These are phyloP conservation scores for Axilococcus clingmanii DNA, from an alignment of 139 green algal genomes.

Conservation along the genomic window DNA sequence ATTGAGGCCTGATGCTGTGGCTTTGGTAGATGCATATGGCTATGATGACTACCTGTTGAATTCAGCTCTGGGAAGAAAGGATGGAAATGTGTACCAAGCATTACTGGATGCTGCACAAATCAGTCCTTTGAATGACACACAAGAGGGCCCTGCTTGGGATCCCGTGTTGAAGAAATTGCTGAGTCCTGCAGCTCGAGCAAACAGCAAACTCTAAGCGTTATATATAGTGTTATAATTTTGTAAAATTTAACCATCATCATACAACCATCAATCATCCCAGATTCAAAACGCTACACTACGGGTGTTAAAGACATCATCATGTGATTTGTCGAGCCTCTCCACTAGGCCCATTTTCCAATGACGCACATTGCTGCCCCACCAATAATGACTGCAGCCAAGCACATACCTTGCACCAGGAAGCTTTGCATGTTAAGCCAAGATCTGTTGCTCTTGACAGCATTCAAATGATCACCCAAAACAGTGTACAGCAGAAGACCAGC, in stretches of 20 bases:
- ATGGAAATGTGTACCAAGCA: conserved; percentile 73
- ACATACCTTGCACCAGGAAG: not conserved
- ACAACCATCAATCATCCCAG: too few relatives aligned
- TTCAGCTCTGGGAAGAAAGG: conserved; percentile 56
- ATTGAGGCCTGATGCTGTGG: conserved; percentile 71
- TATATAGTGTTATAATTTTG: too few relatives aligned
- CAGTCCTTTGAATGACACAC: conserved; percentile 71
- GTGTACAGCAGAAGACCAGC: conserved; percentile 57
- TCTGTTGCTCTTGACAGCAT: conserved; percentile 14
- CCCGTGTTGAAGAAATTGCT: conserved; percentile 54
- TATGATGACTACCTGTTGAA: conserved; percentile 76
- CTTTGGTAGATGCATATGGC: conserved; percentile 74
- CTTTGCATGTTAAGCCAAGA: conserved; percentile 5
- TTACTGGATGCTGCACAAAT: conserved; percentile 61
- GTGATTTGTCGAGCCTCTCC: too few relatives aligned
- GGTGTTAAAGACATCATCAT: too few relatives aligned
- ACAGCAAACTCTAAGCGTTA: not conserved
- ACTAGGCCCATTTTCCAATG: conserved; percentile 18
- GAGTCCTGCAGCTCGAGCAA: conserved; percentile 5
- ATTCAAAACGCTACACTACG: too few relatives aligned
- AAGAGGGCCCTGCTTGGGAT: conserved; percentile 76
- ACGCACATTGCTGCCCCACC: conserved; percentile 16
- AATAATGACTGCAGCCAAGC: conserved; percentile 12
- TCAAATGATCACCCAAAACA: conserved; percentile 46
- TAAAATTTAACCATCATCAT: too few relatives aligned